These are phyloP conservation scores for Fusarium continuum DNA, from an alignment of 2,329 filamentous ascomycete species.

Conservation along the genomic window DNA sequence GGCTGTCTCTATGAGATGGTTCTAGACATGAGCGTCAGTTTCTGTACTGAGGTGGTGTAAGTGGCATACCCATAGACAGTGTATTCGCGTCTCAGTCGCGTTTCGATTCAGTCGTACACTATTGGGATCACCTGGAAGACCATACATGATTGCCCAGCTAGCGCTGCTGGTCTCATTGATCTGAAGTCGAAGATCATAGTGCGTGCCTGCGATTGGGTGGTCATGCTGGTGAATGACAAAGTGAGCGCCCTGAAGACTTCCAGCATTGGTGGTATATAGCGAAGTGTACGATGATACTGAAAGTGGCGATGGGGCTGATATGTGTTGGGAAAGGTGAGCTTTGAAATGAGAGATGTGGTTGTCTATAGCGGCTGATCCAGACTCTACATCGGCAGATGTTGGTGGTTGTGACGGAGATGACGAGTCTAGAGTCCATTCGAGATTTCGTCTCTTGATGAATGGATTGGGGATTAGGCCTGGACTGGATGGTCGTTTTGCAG, in stretches of 20 bases:
- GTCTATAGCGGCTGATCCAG: slow-evolving; percentile 48
- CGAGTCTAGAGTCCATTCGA: slow-evolving; percentile 53
- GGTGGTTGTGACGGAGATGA: neutral
- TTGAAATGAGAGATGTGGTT: slow-evolving; percentile 55
- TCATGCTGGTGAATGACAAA: slow-evolving; percentile 80
- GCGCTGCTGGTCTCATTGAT: slow-evolving; percentile 73
- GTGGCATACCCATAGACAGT: slow-evolving; percentile 65
- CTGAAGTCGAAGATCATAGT: slow-evolving; percentile 76
- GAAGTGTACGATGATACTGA: slow-evolving; percentile 47
- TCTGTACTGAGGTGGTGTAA: neutral
- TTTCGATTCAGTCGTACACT: slow-evolving; percentile 63
- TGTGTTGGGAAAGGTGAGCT: slow-evolving; percentile 44
- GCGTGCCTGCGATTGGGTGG: slow-evolving; percentile 72
- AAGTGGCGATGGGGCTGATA: slow-evolving; percentile 46
- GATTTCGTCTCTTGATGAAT: slow-evolving; percentile 58
- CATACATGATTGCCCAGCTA: slow-evolving; percentile 73
- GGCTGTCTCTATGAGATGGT: slow-evolving; percentile 68
- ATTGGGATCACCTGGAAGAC: slow-evolving; percentile 66
- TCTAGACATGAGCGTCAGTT: slow-evolving; percentile 49
- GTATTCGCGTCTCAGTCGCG: slow-evolving; percentile 69
- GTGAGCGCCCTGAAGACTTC: slow-evolving; percentile 54
- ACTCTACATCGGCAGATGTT: slow-evolving; percentile 52
- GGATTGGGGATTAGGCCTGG: slow-evolving; percentile 55
- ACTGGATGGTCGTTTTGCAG: slow-evolving; percentile 45
- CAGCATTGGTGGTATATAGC: slow-evolving; percentile 50